Percentiles rank a stretch among this genome's conserved stretches.
Evolutionary conservation across 2,329 filamentous ascomycete species (phyloP).

Genomic region (Fusarium humuli): DNA sequence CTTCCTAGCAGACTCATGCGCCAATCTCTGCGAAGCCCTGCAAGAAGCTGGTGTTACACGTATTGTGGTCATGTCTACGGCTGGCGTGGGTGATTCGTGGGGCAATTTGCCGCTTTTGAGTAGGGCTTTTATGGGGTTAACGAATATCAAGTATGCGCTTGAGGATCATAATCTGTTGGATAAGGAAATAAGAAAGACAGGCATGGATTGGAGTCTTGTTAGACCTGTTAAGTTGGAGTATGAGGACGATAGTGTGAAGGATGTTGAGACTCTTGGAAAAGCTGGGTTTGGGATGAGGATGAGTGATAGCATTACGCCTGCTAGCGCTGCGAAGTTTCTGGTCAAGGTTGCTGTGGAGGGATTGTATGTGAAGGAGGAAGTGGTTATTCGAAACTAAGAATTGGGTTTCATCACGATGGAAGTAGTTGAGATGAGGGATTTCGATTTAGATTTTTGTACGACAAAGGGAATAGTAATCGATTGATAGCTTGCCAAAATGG

Average conservation of each 20-base stretch:
- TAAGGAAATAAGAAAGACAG: constrained; percentile 50
- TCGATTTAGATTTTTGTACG: neutral
- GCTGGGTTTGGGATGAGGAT: constrained; percentile 49
- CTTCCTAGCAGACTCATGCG: constrained; percentile 54
- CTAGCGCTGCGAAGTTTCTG: constrained; percentile 50
- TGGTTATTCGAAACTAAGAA: constrained; percentile 32
- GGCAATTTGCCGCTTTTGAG: constrained; percentile 49
- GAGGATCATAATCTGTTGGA: constrained; percentile 54
- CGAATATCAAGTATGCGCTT: constrained; percentile 55
- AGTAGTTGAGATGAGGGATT: neutral
- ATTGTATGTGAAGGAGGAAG: constrained; percentile 33
- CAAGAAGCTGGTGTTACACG: constrained; percentile 49
- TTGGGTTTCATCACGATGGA: fast-evolving
- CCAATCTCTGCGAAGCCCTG: constrained; percentile 51
- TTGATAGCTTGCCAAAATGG: neutral
- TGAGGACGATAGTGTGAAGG: constrained; percentile 20
- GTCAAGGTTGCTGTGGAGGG: constrained; percentile 50
- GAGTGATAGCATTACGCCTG: constrained; percentile 46
- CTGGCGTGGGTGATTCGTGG: constrained; percentile 55
- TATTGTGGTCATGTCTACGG: constrained; percentile 55
- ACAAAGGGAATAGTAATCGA: neutral
- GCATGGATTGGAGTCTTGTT: constrained; percentile 54
- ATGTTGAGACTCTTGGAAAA: constrained; percentile 47
- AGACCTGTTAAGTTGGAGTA: constrained; percentile 50
- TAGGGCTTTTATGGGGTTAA: constrained; percentile 54